Evolutionary conservation across 352 stramenopile species (phyloP), one percentile per base, ranked within the genome.

Genomic region (Blastocystis sp.): DNA sequence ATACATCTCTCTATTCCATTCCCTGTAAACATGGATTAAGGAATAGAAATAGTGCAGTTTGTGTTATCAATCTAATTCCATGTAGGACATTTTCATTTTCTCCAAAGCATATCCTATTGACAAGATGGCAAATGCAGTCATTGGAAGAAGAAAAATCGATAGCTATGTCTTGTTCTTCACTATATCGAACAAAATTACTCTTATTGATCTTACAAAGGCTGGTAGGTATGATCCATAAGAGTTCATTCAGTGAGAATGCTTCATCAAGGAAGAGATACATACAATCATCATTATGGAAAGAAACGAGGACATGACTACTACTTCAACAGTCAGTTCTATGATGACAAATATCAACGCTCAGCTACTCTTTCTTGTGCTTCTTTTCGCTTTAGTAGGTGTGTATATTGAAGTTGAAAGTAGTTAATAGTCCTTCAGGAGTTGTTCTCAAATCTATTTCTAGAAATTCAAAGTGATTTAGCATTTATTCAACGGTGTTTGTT

Each of bases 291-390:
- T 52, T 24, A 39, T 3, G n/a, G 24, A 0, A 65, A 59, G 19
- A 6, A 12, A 21, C 52, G 5, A 3, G 19, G 3, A 3, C 19
- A 80, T 35, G 69, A 80, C 24, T 80, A 43, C 69, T 80, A 80
- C 69, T 80, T 65, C 46, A 80, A 80, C 69, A 61, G 69, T 42
- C 69, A 42, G 69, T 80, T 37, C 46, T 80, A 80, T 32, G 27
- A 59, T 52, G 69, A 80, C 24, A 9, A 27, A 35, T 49, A 39
- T 7, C 69, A 80, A 21, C 16, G 46, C 0, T 24, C 42, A 24
- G 27, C 63, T 42, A 74, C 11, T 12, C 24, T 74, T 11, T 24
- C 27, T 7, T 16, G n/a, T 0, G 29, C n/a, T 7, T 24, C 27
- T 7, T 74, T 46, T 42, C 19, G 63, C 21, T 42, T 74, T n/a